Evolutionary conservation across 2,329 filamentous ascomycete genomes (phyloP).

Genomic region (Paecilomyces formosus): DNA sequence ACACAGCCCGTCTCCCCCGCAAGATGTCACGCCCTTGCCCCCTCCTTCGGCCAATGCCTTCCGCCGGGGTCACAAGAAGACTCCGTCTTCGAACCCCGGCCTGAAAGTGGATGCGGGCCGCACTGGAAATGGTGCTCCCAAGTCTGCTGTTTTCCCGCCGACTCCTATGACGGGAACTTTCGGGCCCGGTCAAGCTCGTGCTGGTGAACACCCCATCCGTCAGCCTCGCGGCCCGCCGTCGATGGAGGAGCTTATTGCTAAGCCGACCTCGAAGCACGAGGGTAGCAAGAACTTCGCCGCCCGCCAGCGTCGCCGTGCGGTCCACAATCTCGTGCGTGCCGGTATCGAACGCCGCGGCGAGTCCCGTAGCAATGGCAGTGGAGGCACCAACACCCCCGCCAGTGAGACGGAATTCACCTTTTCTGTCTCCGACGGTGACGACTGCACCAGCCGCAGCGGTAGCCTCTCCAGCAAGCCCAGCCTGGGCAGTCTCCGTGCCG

Average conservation of each 20-base stretch:
- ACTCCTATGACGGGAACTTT: slow-evolving; percentile 80
- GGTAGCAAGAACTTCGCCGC: slow-evolving; percentile 96
- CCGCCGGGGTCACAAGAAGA: slow-evolving; percentile 90
- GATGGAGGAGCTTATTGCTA: slow-evolving; percentile 80
- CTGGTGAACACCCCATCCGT: slow-evolving; percentile 87
- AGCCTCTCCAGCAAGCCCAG: slow-evolving; percentile 72
- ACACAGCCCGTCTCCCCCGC: slow-evolving; percentile 60
- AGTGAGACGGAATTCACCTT: slow-evolving; percentile 70
- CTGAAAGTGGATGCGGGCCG: slow-evolving; percentile 47
- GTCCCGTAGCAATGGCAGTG: slow-evolving; percentile 58
- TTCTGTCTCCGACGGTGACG: slow-evolving; percentile 64
- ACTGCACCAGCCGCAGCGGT: slow-evolving; percentile 65
- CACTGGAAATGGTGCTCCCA: slow-evolving; percentile 59
- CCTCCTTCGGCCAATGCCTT: slow-evolving; percentile 87
- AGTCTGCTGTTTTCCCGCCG: slow-evolving; percentile 70
- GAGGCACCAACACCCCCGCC: slow-evolving; percentile 78
- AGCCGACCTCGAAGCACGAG: slow-evolving; percentile 87
- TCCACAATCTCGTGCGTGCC: slow-evolving; percentile 85
- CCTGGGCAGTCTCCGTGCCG: slow-evolving; percentile 67
- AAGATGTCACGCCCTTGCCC: slow-evolving; percentile 66
- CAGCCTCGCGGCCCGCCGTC: slow-evolving; percentile 89
- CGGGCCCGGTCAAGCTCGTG: slow-evolving; percentile 84
- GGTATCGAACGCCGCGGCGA: slow-evolving; percentile 74
- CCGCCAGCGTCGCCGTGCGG: slow-evolving; percentile 82
- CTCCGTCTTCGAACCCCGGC: slow-evolving; percentile 60